These are phyloP conservation scores for Rhodotorula taiwanensis DNA, from an alignment of 768 basidiomycete species.

Conservation along the genomic window DNA sequence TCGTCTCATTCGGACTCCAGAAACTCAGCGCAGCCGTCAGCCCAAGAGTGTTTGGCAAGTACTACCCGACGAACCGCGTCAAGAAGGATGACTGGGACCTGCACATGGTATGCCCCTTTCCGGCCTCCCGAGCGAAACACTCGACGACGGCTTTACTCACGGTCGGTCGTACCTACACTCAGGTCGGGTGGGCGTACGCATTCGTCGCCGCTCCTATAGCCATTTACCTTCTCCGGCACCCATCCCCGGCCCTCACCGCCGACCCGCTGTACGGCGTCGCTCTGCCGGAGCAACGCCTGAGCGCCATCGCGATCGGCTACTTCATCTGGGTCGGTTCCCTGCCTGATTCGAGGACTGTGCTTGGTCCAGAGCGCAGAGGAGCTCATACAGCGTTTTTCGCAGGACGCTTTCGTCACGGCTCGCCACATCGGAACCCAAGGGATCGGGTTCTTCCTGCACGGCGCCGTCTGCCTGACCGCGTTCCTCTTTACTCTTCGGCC, in stretches of 20 bases:
- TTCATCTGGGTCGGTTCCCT: conserved; percentile 29
- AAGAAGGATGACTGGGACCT: conserved; percentile 36
- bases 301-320: conserved; percentile 33
- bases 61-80: conserved; percentile 20
- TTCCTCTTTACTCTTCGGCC: conserved; percentile 33
- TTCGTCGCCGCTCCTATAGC: conserved; percentile 31
- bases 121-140: too few species aligned
- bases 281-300: conserved; percentile 22
- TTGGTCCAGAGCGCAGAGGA: too few species aligned
- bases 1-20: conserved; percentile 28
- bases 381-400: neutral
- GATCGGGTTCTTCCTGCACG: conserved; percentile 35
- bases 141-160: too few species aligned
- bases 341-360: too few species aligned
- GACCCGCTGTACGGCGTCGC: conserved; percentile 27
- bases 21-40: conserved; percentile 1
- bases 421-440: conserved; percentile 31
- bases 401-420: conserved; percentile 28
- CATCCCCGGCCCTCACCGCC: conserved; percentile 7
- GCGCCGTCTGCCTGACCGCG: conserved; percentile 25
- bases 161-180: neutral
- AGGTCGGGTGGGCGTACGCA: conserved; percentile 37
- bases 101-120: conserved; percentile 25
- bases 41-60: conserved; percentile 5
- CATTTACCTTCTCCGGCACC: conserved; percentile 11